phyloP scores from a whole-genome alignment of 768 basidiomycete species.

The Rubroboletus satanas region DNA sequence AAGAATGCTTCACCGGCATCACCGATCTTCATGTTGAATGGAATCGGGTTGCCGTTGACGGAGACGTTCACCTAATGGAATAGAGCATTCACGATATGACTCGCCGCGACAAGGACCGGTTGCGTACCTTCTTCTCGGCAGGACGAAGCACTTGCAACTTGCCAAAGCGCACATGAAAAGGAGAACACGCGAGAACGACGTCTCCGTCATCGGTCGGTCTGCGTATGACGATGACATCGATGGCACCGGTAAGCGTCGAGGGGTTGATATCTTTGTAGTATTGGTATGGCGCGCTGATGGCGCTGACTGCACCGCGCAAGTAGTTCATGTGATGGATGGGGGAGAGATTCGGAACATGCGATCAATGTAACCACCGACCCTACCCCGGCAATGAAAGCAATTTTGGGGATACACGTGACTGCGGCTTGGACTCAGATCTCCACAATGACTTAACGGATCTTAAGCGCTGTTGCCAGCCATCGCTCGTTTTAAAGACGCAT shows the following conservation, averaged over 20 bases:
- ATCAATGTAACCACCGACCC: constrained; percentile 1
- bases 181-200: constrained; percentile 79
- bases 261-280: constrained; percentile 96
- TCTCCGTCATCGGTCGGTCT: constrained; percentile 61
- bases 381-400: constrained; percentile 11
- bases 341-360: background rate
- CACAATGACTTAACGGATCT: background rate
- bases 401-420: constrained; percentile 24
- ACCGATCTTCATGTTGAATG: constrained; percentile 97
- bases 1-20: constrained; percentile 99
- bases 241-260: constrained; percentile 94
- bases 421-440: background rate
- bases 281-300: constrained; percentile 82
- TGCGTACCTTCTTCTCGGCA: constrained; percentile 81
- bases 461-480: background rate
- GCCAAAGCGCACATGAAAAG: constrained; percentile 96
- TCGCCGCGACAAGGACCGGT: background rate
- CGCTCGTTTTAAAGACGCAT: background rate
- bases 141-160: constrained; percentile 95
- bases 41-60: constrained; percentile 82
- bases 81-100: background rate
- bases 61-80: constrained; percentile 74
- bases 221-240: constrained; percentile 96
- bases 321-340: constrained; percentile 62
- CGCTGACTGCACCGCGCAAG: constrained; percentile 78